These are phyloP conservation scores for Vanderwaltozyma polyspora DNA, from an alignment of 805 yeast genomes.

Conservation along the genomic window DNA sequence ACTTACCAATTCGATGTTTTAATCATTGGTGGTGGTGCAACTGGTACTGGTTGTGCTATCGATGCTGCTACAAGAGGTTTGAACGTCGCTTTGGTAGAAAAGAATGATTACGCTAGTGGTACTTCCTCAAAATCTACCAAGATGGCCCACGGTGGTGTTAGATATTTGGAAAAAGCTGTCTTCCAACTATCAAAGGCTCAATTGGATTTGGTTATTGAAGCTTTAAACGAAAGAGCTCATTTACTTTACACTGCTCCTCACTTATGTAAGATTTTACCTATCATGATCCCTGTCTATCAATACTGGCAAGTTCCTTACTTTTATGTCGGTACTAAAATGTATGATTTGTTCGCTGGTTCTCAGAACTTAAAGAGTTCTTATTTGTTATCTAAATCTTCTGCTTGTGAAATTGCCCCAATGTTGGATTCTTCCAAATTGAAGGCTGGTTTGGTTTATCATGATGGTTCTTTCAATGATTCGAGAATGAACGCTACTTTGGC, in stretches of 20 bases:
- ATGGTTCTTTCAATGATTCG: conserved; percentile 88
- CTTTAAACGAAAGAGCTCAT: conserved; percentile 75
- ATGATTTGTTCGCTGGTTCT: conserved; percentile 84
- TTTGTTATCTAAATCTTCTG: conserved; percentile 51
- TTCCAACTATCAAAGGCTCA: conserved; percentile 87
- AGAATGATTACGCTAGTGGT: conserved; percentile 82
- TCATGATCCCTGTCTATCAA: conserved; percentile 89
- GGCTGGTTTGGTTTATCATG: conserved; percentile 89
- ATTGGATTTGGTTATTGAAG: conserved; percentile 79
- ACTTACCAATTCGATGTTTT: conserved; percentile 60
- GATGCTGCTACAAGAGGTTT: conserved; percentile 88
- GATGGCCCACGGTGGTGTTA: conserved; percentile 96
- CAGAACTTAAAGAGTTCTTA: conserved; percentile 76
- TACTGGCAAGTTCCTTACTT: conserved; percentile 95
- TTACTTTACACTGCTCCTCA: conserved; percentile 89
- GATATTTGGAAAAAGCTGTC: conserved; percentile 89
- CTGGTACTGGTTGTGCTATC: conserved; percentile 86
- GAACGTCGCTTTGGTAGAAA: conserved; percentile 77
- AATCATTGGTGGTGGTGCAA: conserved; percentile 92
- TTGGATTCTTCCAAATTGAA: conserved; percentile 66
- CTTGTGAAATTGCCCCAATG: conserved; percentile 75
- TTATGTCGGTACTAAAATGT: conserved; percentile 81
- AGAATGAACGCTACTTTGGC: conserved; percentile 84
- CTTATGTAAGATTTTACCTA: conserved; percentile 73
- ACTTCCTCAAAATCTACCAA: conserved; percentile 91